These are phyloP conservation scores for Stephania yunnanensis DNA, from an alignment of 164 flowering plant species.

Conservation along the genomic window DNA sequence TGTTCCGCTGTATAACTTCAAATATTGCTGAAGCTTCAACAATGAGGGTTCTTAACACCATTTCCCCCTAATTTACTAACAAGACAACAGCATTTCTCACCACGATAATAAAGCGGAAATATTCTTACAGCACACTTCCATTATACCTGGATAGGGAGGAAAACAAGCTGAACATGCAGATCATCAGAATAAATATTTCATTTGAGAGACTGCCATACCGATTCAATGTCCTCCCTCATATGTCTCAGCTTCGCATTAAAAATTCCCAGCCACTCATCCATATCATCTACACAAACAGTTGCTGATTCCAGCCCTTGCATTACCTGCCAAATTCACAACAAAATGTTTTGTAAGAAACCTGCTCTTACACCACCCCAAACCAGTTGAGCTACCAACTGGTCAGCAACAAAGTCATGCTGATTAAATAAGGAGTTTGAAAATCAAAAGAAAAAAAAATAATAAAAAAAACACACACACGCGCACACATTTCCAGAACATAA, in stretches of 20 bases:
- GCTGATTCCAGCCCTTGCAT: conserved; percentile 92
- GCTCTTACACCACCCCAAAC: too few species aligned
- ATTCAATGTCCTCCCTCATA: conserved; percentile 99
- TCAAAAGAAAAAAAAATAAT: neutral
- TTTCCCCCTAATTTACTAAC: neutral
- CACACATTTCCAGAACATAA: neutral
- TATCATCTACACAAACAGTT: conserved; percentile 83
- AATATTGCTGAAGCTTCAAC: neutral
- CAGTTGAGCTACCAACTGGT: too few species aligned
- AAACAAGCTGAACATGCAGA: neutral
- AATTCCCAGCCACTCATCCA: conserved; percentile 99
- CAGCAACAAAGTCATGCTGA: conserved; percentile 8
- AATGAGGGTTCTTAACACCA: neutral
- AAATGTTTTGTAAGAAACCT: too few species aligned
- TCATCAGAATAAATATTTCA: neutral
- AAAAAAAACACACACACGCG: neutral
- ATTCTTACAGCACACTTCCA: neutral
- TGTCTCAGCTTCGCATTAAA: conserved; percentile 95
- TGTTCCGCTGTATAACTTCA: too few species aligned
- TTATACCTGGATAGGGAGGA: neutral
- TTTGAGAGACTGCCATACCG: conserved; percentile 41
- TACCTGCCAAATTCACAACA: conserved; percentile 44
- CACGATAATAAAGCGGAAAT: neutral
- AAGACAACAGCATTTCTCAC: neutral
- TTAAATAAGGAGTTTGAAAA: conserved; percentile 9